Evolutionary conservation across 2,329 filamentous ascomycete species (phyloP), one percentile per base, ranked within the genome.

Genomic region (Botryotinia narcissicola): DNA sequence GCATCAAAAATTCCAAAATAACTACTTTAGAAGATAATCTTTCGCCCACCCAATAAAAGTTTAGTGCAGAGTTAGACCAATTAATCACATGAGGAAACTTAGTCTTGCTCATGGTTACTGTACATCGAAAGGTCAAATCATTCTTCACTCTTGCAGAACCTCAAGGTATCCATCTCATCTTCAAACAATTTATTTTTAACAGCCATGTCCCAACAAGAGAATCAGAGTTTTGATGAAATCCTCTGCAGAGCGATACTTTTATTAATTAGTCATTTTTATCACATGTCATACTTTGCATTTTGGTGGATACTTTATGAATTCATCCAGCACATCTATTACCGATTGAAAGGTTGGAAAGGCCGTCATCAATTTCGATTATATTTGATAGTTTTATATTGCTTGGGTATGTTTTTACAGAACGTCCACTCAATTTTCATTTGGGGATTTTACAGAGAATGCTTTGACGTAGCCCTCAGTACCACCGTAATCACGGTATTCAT

Each of bases 401-500:
- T n/a, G 12, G 12, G 48, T n/a, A 4, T 7, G 4, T 0, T n/a
- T 54, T 16, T 54, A 16, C 7, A n/a, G n/a, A 6, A 3, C n/a
- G 5, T 0, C 12, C 12, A 1, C 12, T n/a, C 25, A n/a, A 0
- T n/a, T 16, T 4, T n/a, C 6, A 1, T 54, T 14, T 12, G 12
- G 48, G n/a, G 25, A 16, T 54, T 54, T 10, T n/a, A n/a, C 1
- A 6, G 7, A 14, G 37, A 12, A 40, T 54, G 6, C 48, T n/a
- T 14, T 7, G 25, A n/a, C 10, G 4, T 12, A 51, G 25, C 14
- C 25, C 0, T 25, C 25, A 4, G 10, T 5, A 3, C 12, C 3
- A n/a, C 5, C 5, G 4, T n/a, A 51, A 4, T 51, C 48, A 51
- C 4, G 3, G 10, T 51, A 14, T 3, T 6, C 4, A 6, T 51